Evolutionary conservation across 805 yeast species (phyloP).

Genomic region (Monosporozyma servazzii): DNA sequence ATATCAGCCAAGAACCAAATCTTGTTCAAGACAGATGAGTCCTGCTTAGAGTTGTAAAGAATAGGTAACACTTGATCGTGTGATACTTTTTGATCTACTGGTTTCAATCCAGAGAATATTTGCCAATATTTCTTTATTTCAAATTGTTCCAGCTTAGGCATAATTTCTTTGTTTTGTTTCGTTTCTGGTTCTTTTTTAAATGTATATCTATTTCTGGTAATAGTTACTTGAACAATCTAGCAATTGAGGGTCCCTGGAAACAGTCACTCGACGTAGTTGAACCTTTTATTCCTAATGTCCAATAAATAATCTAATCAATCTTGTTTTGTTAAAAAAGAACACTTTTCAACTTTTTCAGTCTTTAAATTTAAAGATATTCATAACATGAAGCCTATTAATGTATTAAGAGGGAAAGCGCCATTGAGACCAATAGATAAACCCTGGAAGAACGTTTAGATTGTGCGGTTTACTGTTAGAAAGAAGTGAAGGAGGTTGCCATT

Average conservation of each 20-base stretch:
- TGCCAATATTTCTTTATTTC: slow-evolving; percentile 98
- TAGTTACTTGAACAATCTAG: background rate
- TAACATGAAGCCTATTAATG: background rate
- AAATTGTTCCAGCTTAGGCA: slow-evolving; percentile 81
- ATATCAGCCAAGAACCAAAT: slow-evolving; percentile 92
- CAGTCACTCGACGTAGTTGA: background rate
- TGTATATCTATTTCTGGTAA: background rate
- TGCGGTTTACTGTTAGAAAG: background rate
- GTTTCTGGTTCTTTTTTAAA: background rate
- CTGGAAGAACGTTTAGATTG: background rate
- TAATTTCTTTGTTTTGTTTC: slow-evolving; percentile 2
- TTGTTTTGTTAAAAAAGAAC: background rate
- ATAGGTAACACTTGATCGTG: slow-evolving; percentile 84
- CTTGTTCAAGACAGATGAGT: slow-evolving; percentile 64
- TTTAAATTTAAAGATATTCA: background rate
- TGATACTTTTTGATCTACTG: slow-evolving; percentile 65
- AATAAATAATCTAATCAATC: background rate
- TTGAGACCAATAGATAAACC: background rate
- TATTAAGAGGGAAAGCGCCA: background rate
- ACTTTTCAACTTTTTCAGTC: background rate
- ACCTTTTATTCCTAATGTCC: background rate
- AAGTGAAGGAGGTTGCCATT: background rate
- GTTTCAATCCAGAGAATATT: slow-evolving; percentile 83
- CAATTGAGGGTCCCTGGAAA: background rate
- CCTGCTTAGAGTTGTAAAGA: slow-evolving; percentile 78